Conservation (phyloP, 2,329 filamentous ascomycete genomes). For the Fusarium denticulatum region DNA sequence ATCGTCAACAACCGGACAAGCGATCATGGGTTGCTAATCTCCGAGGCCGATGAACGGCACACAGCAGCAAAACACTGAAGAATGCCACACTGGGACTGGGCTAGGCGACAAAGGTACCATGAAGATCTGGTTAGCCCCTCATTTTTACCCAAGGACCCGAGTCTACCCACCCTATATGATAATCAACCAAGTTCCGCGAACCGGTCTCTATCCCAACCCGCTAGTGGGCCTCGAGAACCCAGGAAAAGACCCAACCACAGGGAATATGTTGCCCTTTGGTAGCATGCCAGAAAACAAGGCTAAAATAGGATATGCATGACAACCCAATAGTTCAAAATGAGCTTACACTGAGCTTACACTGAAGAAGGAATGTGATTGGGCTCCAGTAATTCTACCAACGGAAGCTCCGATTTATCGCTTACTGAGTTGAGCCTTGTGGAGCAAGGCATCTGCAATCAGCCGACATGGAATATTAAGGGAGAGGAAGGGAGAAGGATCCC, state of each 20-base stretch:
- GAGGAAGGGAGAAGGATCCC: too few relatives aligned
- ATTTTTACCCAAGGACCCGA: background rate
- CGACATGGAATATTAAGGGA: conserved; percentile 11
- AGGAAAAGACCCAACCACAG: background rate
- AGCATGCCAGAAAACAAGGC: too few relatives aligned
- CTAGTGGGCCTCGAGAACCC: background rate
- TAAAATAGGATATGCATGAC: background rate
- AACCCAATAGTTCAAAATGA: background rate
- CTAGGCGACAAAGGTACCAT: background rate
- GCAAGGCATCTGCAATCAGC: background rate
- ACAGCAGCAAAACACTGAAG: background rate
- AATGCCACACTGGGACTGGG: conserved; percentile 9
- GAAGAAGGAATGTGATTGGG: background rate
- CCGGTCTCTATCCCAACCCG: background rate
- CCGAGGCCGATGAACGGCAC: background rate
- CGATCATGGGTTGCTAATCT: rapidly evolving
- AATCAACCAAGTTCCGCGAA: background rate
- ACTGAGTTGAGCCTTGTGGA: too few relatives aligned
- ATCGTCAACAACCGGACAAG: background rate
- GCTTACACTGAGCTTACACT: rapidly evolving
- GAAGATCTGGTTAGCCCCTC: background rate
- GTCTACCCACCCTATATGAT: background rate
- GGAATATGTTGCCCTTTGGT: rapidly evolving
- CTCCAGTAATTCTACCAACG: too few relatives aligned
- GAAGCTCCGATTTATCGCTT: too few relatives aligned